phyloP scores from a whole-genome alignment of 306 rosid genomes.

The Abrus precatorius region DNA sequence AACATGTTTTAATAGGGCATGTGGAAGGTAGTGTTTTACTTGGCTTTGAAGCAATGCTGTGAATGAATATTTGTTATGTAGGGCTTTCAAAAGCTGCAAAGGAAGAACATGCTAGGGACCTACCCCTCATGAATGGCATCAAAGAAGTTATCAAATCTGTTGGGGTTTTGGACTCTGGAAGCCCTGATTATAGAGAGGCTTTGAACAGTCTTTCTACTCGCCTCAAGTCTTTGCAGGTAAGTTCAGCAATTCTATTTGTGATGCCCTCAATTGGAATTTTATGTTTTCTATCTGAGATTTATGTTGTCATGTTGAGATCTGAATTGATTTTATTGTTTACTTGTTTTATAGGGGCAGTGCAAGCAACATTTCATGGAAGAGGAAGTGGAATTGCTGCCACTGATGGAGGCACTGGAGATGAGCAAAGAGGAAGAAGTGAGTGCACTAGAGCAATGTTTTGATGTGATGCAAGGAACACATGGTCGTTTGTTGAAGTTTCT shows the following conservation, averaged over 20 bases:
- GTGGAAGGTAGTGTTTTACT: conserved; percentile 36
- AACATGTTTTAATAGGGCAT: not conserved
- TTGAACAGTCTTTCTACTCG: conserved; percentile 65
- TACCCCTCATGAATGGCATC: conserved; percentile 95
- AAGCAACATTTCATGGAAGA: conserved; percentile 81
- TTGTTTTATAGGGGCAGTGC: conserved; percentile 61
- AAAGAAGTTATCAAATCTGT: conserved; percentile 85
- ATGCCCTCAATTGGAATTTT: not conserved
- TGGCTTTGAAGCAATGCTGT: conserved; percentile 52
- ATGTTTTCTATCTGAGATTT: not conserved
- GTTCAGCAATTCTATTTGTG: not conserved
- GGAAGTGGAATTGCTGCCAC: conserved; percentile 75
- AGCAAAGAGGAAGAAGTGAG: conserved; percentile 65
- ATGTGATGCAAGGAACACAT: conserved; percentile 85
- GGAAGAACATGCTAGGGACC: conserved; percentile 92
- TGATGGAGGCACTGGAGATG: conserved; percentile 84
- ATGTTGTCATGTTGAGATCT: conserved; percentile 22
- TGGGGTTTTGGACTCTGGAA: conserved; percentile 75
- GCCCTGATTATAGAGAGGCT: conserved; percentile 69
- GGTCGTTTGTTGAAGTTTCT: conserved; percentile 70
- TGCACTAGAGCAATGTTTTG: conserved; percentile 69
- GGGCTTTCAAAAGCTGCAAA: conserved; percentile 81
- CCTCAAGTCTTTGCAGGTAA: conserved; percentile 74
- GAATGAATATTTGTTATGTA: conserved; percentile 40
- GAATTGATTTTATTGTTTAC: conserved; percentile 1